A percentile compares a stretch with the other conserved stretches of the same genome.
Evolutionary conservation across 306 rosid genomes (phyloP).

Genomic region (Casuarina glauca): DNA sequence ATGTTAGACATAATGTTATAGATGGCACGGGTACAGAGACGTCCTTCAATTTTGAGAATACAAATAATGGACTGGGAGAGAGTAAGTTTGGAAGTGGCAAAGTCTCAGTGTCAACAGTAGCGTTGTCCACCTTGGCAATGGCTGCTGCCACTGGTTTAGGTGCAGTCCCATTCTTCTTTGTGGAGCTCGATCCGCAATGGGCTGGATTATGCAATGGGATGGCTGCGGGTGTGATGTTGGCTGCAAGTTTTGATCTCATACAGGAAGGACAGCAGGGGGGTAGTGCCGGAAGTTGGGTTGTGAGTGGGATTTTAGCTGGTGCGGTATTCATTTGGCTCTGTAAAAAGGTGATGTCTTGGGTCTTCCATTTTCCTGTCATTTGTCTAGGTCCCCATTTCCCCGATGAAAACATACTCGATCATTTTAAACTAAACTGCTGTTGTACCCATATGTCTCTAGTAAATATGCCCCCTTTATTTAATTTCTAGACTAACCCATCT

Average conservation of each 20-base stretch:
- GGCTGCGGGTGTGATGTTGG: conserved; percentile 99
- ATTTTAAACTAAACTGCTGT: not conserved
- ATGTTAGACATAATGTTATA: conserved; percentile 65
- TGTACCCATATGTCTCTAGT: not conserved
- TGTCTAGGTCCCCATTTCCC: conserved; percentile 4
- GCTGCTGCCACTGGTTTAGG: conserved; percentile 99
- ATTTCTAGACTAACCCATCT: not conserved
- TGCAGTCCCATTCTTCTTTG: conserved; percentile 97
- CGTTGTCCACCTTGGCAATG: conserved; percentile 91
- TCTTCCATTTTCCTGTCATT: conserved; percentile 2
- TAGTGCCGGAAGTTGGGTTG: conserved; percentile 94
- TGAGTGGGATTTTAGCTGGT: conserved; percentile 79
- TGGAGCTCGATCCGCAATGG: conserved; percentile 98
- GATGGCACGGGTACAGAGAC: conserved; percentile 81
- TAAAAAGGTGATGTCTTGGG: conserved; percentile 62
- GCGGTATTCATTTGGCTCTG: conserved; percentile 94
- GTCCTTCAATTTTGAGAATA: conserved; percentile 44
- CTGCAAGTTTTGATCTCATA: conserved; percentile 92
- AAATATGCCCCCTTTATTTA: not conserved
- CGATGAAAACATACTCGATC: not conserved
- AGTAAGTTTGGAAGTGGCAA: conserved; percentile 57
- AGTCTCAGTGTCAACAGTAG: conserved; percentile 91
- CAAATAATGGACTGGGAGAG: conserved; percentile 43
- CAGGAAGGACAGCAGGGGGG: conserved; percentile 94
- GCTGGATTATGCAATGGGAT: conserved; percentile 98